These are phyloP conservation scores for Colletotrichum spaethianum DNA, from an alignment of 2,329 filamentous ascomycete species.

Conservation along the genomic window DNA sequence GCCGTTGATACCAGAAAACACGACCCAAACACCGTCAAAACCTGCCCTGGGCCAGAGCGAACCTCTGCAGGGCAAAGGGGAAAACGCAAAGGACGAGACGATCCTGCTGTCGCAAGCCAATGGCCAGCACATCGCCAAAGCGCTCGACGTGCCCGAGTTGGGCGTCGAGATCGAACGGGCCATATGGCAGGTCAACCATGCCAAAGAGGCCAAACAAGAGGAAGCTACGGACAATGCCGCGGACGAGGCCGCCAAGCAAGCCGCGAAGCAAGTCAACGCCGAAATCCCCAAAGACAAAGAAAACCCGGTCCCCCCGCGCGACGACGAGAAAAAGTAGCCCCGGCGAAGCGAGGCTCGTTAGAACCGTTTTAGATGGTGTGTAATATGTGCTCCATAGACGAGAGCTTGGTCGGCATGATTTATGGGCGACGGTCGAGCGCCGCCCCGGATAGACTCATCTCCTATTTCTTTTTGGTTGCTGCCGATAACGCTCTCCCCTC, in stretches of 20 bases:
- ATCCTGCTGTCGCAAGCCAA: conserved; percentile 65
- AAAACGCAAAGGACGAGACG: conserved; percentile 49
- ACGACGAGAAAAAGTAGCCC: conserved; percentile 40
- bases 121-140: conserved; percentile 71
- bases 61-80: conserved; percentile 45
- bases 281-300: conserved; percentile 42
- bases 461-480: background rate
- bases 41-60: conserved; percentile 6
- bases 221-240: conserved; percentile 42
- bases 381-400: conserved; percentile 33
- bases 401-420: conserved; percentile 25
- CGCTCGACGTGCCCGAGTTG: conserved; percentile 77
- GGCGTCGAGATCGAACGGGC: conserved; percentile 82
- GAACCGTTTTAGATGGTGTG: conserved; percentile 15
- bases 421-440: conserved; percentile 20
- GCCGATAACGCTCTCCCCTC: background rate
- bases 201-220: conserved; percentile 57
- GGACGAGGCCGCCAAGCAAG: conserved; percentile 39
- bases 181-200: conserved; percentile 78
- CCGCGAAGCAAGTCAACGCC: conserved; percentile 34
- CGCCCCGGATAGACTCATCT: conserved; percentile 32
- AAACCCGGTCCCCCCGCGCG: conserved; percentile 25
- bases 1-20: conserved; percentile 54
- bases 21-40: conserved; percentile 51
- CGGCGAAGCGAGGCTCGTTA: conserved; percentile 4